Evolutionary conservation across 2,329 filamentous ascomycete genomes (phyloP), one percentile per base, ranked within the genome.

Genomic region (Venturia aucupariae): DNA sequence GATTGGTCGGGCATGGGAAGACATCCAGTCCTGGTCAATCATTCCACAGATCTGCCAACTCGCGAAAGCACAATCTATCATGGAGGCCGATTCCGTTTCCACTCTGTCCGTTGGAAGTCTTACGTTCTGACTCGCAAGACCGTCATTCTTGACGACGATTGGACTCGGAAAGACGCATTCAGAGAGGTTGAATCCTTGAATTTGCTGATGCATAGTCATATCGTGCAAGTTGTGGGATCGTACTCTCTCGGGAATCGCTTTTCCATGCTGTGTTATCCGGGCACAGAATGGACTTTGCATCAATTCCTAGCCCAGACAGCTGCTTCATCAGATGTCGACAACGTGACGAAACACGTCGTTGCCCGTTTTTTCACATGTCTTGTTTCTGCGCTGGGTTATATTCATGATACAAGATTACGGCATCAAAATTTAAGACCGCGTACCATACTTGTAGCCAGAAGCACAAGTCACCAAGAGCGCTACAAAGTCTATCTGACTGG

Each of bases 401-500:
- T 62, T 5, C 60, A 62, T 22, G n/a, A 32, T 11, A 10, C 38
- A 38, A 24, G 60, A 46, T 62, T 44, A 10, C 30, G 60, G n/a
- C 60, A 62, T 35, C 30, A 39, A 13, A 48, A 48, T 62, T 17
- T 62, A 2, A 35, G 44, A 19, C 38, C 60, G 5, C 27, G 60
- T n/a, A 30, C 27, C 22, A 32, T 42, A 11, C 60, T 62, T 15
- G 60, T 48, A 22, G 27, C 39, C n/a, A 62, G 55, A 39, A n/a
- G 60, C 39, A 42, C 38, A 10, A 62, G 24, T 35, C 41, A 42
- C 22, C 38, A 39, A 17, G 44, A 30, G 44, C 60, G 32, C 15
- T 62, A 44, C 44, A 62, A 62, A 24, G 41, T 48, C 30, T 62
- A 62, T n/a, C 60, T 62, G 5, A 46, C 39, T 13, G 60, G 60